Conservation (phyloP, 768 basidiomycete species). For the Pleurotus tuoliensis region DNA sequence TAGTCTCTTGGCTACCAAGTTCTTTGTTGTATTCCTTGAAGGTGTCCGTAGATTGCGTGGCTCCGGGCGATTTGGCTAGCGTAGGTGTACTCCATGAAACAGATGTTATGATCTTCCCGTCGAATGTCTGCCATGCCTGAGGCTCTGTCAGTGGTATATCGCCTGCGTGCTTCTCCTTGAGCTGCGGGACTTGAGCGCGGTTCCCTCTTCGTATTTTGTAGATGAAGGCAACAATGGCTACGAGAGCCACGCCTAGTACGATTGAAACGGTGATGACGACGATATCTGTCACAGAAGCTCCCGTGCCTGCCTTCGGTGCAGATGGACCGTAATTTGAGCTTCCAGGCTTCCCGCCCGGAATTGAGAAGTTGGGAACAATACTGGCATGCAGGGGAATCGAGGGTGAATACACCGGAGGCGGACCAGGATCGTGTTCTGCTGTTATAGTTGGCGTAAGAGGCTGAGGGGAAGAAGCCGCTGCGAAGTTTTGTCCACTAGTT, state of each 20-base stretch:
- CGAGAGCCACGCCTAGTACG: conserved; percentile 4
- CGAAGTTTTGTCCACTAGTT: too few relatives aligned
- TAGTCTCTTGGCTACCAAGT: too few relatives aligned
- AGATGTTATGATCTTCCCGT: background rate
- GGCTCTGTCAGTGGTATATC: conserved; percentile 4
- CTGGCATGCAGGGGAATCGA: conserved; percentile 16
- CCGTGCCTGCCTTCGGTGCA: background rate
- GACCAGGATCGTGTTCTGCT: background rate
- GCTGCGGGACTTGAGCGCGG: conserved; percentile 7
- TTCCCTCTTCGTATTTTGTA: conserved; percentile 1
- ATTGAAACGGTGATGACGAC: background rate
- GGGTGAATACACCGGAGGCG: conserved; percentile 10
- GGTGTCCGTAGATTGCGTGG: background rate
- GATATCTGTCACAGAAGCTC: background rate
- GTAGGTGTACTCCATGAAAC: background rate
- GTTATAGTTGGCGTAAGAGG: conserved; percentile 2
- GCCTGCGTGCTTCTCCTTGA: conserved; percentile 7
- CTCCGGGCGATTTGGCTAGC: background rate
- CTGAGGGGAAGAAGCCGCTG: background rate
- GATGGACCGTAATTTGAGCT: background rate
- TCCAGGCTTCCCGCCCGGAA: background rate
- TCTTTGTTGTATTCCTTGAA: too few relatives aligned
- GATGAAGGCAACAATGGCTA: background rate
- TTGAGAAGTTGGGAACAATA: conserved; percentile 11
- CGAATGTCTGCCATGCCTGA: too few relatives aligned